These are phyloP conservation scores for Candida corydali DNA, from an alignment of 805 yeast genomes.

Conservation along the genomic window DNA sequence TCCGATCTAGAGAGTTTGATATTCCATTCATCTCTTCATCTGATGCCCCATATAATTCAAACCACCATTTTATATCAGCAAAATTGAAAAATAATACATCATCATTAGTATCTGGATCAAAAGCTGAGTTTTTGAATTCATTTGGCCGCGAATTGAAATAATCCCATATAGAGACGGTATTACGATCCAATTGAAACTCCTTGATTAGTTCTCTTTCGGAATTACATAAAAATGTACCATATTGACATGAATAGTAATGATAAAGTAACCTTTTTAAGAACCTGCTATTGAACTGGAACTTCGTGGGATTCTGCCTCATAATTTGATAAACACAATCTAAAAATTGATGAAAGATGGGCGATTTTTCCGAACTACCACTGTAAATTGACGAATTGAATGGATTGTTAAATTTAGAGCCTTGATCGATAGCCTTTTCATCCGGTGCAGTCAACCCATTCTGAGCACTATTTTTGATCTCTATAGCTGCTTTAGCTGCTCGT, in stretches of 20 bases:
- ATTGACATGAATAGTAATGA: conserved; percentile 90
- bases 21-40: conserved; percentile 52
- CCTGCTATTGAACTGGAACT: conserved; percentile 85
- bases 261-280: conserved; percentile 80
- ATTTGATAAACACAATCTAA: conserved; percentile 86
- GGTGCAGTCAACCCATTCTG: conserved; percentile 14
- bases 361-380: conserved; percentile 39
- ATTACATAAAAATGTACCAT: conserved; percentile 83
- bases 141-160: conserved; percentile 72
- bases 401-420: conserved; percentile 18
- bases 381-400: conserved; percentile 23
- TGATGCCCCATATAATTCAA: conserved; percentile 71
- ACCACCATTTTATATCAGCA: conserved; percentile 80
- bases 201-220: conserved; percentile 57
- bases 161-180: conserved; percentile 86
- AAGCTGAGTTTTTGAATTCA: conserved; percentile 63
- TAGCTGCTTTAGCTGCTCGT: conserved; percentile 41
- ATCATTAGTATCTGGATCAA: conserved; percentile 19
- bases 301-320: conserved; percentile 59
- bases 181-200: conserved; percentile 25
- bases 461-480: conserved; percentile 37
- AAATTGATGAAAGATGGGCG: conserved; percentile 94
- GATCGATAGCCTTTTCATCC: conserved; percentile 16
- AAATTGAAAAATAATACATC: conserved; percentile 56
- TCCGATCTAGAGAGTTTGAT: conserved; percentile 35